Evolutionary conservation across 257 asterid species (phyloP).

Genomic region (Solanum etuberosum): DNA sequence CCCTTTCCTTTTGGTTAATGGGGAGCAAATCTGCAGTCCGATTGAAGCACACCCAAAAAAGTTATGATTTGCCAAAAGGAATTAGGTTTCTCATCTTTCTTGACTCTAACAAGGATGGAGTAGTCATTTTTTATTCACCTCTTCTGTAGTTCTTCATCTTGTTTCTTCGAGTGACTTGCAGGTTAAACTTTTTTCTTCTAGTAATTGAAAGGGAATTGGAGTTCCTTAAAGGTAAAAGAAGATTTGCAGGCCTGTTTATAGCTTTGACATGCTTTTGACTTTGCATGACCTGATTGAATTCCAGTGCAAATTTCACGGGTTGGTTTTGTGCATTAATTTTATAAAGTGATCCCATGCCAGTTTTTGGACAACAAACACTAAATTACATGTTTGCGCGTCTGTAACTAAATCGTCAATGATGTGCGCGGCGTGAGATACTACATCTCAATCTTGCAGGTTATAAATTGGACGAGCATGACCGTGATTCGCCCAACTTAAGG

Average conservation of each 20-base stretch:
- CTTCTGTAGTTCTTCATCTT: neutral
- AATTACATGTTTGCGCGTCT: neutral
- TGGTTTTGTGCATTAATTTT: neutral
- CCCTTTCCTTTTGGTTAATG: neutral
- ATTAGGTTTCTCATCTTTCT: neutral
- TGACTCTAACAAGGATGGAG: neutral
- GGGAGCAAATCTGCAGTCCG: neutral
- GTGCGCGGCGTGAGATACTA: conserved; percentile 4
- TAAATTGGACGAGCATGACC: conserved; percentile 49
- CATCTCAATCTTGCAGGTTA: conserved; percentile 62
- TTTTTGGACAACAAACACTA: neutral
- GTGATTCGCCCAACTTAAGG: conserved; percentile 34
- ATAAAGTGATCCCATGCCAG: neutral
- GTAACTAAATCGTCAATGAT: neutral
- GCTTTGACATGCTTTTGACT: neutral
- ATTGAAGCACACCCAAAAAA: neutral
- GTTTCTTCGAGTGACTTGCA: neutral
- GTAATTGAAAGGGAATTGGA: neutral
- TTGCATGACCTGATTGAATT: neutral
- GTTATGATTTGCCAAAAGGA: neutral
- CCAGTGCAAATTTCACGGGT: neutral
- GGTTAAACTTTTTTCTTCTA: neutral
- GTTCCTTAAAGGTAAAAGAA: neutral
- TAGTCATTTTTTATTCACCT: neutral
- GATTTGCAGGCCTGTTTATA: neutral